A percentile compares a stretch with the other conserved stretches of the same genome.
phyloP scores from a whole-genome alignment of 2,329 filamentous ascomycete genomes.

The Pezizomycotina sp. region DNA sequence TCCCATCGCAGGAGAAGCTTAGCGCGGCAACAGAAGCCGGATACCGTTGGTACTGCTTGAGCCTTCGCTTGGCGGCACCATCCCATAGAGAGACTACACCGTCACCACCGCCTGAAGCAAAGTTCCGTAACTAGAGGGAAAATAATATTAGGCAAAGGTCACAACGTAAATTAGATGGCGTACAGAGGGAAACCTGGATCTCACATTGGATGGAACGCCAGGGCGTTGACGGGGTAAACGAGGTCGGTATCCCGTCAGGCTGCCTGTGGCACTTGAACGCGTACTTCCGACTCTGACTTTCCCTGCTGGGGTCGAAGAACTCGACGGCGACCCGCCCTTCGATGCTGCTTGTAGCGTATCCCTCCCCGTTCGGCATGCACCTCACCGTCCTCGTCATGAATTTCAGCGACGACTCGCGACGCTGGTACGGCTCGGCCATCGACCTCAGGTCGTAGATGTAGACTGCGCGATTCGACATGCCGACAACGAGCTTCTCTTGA shows the following conservation, averaged over 20 bases:
- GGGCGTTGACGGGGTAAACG: slow-evolving; percentile 79
- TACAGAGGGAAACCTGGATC: slow-evolving; percentile 11
- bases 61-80: slow-evolving; percentile 71
- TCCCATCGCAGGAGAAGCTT: slow-evolving; percentile 61
- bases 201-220: slow-evolving; percentile 67
- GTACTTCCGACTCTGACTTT: slow-evolving; percentile 84
- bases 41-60: slow-evolving; percentile 77
- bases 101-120: slow-evolving; percentile 78
- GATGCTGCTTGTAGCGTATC: slow-evolving; percentile 82
- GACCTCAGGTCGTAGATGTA: slow-evolving; percentile 80
- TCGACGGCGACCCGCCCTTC: slow-evolving; percentile 93
- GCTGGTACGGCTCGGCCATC: slow-evolving; percentile 70
- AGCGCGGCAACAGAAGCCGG: slow-evolving; percentile 61
- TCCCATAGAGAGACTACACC: slow-evolving; percentile 90
- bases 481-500: slow-evolving; percentile 70
- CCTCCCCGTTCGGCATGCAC: slow-evolving; percentile 91
- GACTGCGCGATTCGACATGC: slow-evolving; percentile 85
- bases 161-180: background rate
- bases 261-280: slow-evolving; percentile 97
- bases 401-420: slow-evolving; percentile 82
- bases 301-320: slow-evolving; percentile 82
- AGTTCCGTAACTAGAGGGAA: slow-evolving; percentile 48
- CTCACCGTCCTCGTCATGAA: slow-evolving; percentile 88
- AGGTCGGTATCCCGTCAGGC: slow-evolving; percentile 53
- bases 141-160: background rate